Evolutionary conservation across 176 grass and related monocot species (phyloP).

Genomic region (Hordeum vulgare): DNA sequence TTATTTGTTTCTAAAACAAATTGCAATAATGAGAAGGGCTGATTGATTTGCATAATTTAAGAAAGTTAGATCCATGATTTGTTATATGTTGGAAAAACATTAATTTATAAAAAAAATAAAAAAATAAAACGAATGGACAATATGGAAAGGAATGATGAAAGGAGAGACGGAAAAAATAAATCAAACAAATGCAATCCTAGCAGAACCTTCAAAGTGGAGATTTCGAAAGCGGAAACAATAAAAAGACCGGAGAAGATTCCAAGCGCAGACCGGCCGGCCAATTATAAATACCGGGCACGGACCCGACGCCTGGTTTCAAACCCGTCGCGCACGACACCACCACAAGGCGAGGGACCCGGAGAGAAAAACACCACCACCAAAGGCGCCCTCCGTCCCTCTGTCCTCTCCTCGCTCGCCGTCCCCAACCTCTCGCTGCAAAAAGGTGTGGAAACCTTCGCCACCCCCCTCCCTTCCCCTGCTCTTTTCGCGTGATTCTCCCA

Average conservation of each 20-base stretch:
- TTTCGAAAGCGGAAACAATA: neutral
- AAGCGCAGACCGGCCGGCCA: neutral
- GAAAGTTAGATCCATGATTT: too few species aligned
- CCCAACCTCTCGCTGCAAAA: conserved; percentile 25
- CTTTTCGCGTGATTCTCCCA: neutral
- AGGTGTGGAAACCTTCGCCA: conserved; percentile 1
- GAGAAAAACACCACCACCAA: neutral
- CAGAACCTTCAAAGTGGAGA: too few species aligned
- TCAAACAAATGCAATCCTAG: too few species aligned
- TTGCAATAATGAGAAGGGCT: too few species aligned
- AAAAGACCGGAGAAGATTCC: neutral
- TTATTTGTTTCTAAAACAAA: too few species aligned
- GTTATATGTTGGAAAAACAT: too few species aligned
- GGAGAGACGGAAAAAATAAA: too few species aligned
- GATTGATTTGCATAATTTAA: too few species aligned
- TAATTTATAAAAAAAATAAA: too few species aligned
- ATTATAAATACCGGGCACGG: conserved; percentile 18
- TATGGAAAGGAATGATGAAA: too few species aligned
- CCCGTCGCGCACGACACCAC: conserved; percentile 17
- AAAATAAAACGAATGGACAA: too few species aligned
- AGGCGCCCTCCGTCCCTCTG: neutral
- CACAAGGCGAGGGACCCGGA: conserved; percentile 6
- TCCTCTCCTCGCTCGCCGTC: conserved; percentile 13
- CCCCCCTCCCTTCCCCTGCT: neutral
- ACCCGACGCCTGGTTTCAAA: neutral